Percentiles rank a stretch among this genome's conserved stretches.
These are phyloP conservation scores for Arthroderma sp. DNA, from an alignment of 2,329 filamentous ascomycete species.

Conservation along the genomic window DNA sequence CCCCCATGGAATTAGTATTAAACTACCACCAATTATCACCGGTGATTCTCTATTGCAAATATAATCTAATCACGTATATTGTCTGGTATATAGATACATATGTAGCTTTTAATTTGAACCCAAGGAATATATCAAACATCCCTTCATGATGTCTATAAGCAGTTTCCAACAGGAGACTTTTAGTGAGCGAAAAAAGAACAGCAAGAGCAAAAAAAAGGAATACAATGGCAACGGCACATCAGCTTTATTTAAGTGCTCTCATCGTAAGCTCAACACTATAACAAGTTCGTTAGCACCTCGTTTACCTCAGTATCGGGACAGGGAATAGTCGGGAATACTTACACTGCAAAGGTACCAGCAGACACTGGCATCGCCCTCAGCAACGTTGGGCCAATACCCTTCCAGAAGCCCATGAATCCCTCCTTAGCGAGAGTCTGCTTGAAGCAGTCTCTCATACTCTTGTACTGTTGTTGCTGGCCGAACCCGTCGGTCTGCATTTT, in stretches of 20 bases:
- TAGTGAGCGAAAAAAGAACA: too few relatives aligned
- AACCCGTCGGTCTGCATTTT: conserved; percentile 99
- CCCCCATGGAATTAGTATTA: too few relatives aligned
- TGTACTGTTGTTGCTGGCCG: conserved; percentile 56
- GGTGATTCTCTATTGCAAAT: too few relatives aligned
- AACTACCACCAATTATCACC: too few relatives aligned
- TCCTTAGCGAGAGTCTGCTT: conserved; percentile 64
- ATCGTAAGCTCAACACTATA: conserved; percentile 34
- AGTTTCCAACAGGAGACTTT: too few relatives aligned
- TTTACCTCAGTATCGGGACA: not conserved
- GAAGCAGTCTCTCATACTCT: conserved; percentile 80
- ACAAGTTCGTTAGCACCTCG: conserved; percentile 7
- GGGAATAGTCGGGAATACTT: conserved; percentile 14
- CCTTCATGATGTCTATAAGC: too few relatives aligned
- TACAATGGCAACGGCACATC: not conserved
- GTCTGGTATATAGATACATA: too few relatives aligned
- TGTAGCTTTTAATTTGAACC: too few relatives aligned
- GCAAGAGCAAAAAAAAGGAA: not conserved
- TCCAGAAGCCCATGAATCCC: conserved; percentile 81
- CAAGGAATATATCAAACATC: too few relatives aligned
- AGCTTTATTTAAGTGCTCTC: conserved; percentile 30
- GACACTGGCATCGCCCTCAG: conserved; percentile 94
- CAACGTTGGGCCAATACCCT: conserved; percentile 78
- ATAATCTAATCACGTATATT: too few relatives aligned
- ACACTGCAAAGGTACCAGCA: conserved; percentile 90